Evolutionary conservation across 192 early-diverging fungal species (phyloP).

Genomic region (Diversispora epigaea): DNA sequence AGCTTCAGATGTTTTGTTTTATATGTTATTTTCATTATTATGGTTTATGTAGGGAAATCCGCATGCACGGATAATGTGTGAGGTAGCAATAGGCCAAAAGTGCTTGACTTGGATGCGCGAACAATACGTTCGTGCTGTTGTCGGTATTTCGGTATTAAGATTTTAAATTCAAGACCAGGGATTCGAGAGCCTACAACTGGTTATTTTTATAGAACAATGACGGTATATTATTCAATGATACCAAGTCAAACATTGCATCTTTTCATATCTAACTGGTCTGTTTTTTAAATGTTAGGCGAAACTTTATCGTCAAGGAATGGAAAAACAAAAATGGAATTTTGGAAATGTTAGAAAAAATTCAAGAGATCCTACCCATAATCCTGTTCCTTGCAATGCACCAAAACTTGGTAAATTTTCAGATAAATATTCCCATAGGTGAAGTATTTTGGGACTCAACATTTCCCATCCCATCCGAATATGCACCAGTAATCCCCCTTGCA

Average conservation of each 20-base stretch:
- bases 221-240: slow-evolving; percentile 24
- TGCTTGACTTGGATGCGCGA: slow-evolving; percentile 5
- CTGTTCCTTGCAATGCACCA: slow-evolving; percentile 6
- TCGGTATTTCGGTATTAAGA: slow-evolving; percentile 8
- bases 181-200: slow-evolving; percentile 2
- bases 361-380: slow-evolving; percentile 4
- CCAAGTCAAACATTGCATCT: slow-evolving; percentile 1
- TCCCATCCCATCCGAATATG: slow-evolving; percentile 3
- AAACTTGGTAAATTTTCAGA: slow-evolving; percentile 4
- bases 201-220: slow-evolving; percentile 16
- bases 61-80: slow-evolving; percentile 25
- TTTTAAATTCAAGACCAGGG: neutral
- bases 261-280: slow-evolving; percentile 15
- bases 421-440: slow-evolving; percentile 1
- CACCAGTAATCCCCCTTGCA: neutral
- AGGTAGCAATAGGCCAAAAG: slow-evolving; percentile 2
- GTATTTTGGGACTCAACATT: neutral
- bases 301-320: no score
- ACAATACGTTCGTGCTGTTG: slow-evolving; percentile 8
- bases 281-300: neutral
- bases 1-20: slow-evolving; percentile 5
- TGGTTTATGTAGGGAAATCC: slow-evolving; percentile 27
- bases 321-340: no score
- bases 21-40: slow-evolving; percentile 4
- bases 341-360: neutral